A percentile compares a stretch with the other conserved stretches of the same genome.
These are phyloP conservation scores for Cicer arietinum DNA, from an alignment of 306 rosid species.

Conservation along the genomic window DNA sequence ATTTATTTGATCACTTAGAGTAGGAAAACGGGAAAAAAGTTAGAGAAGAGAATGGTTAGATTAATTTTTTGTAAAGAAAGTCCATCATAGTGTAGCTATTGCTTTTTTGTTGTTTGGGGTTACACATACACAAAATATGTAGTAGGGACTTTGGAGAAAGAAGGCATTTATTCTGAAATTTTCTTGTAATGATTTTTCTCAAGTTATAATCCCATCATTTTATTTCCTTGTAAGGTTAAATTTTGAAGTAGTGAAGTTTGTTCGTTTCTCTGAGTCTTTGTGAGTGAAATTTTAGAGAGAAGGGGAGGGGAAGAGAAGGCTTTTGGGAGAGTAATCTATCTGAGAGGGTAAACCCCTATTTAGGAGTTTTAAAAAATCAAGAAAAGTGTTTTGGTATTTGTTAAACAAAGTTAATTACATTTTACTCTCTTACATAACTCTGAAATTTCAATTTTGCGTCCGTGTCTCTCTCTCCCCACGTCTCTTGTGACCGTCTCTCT, in stretches of 20 bases:
- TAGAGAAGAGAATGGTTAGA: constrained; percentile 39
- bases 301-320: too few species aligned
- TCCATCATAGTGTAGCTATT: constrained; percentile 44
- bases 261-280: not conserved
- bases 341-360: too few species aligned
- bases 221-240: constrained; percentile 46
- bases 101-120: constrained; percentile 45
- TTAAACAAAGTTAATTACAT: too few species aligned
- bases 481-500: too few species aligned
- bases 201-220: constrained; percentile 37
- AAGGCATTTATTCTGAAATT: constrained; percentile 45
- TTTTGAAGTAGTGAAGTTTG: not conserved
- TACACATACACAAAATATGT: constrained; percentile 38
- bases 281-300: too few species aligned
- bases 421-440: too few species aligned
- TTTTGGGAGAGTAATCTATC: too few species aligned
- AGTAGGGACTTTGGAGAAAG: constrained; percentile 38
- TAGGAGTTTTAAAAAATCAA: too few species aligned
- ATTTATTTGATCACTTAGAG: constrained; percentile 24
- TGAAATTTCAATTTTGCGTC: too few species aligned
- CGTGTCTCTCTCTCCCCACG: too few species aligned
- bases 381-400: too few species aligned
- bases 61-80: constrained; percentile 66
- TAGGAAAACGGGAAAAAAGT: constrained; percentile 43
- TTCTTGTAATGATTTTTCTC: constrained; percentile 48